Evolutionary conservation across 768 basidiomycete genomes (phyloP), one percentile per base, ranked within the genome.

Genomic region (Mycena kentingensis): DNA sequence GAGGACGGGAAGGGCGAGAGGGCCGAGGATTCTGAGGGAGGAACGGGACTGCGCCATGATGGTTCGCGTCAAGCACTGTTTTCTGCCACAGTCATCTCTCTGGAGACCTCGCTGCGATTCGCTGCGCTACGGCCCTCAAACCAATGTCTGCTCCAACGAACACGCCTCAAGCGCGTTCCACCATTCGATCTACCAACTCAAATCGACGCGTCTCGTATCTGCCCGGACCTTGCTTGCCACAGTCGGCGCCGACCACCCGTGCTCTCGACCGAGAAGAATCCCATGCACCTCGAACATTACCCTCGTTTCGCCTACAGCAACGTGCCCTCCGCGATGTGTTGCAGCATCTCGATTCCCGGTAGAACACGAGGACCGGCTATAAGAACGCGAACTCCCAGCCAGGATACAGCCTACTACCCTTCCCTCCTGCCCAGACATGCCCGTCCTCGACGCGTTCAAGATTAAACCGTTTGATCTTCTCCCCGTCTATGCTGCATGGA

Each of bases 391-490:
- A 7, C 24, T n/a, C n/a, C 24, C 16, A 11, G 10, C 39, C 49
- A 25, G 36, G n/a, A 19, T 15, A 36, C 38, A 29, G 19, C 21
- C 15, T 16, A 18, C 46, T 24, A 18, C 42, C 4, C 22, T 24
- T n/a, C 22, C 35, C 34, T 31, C 45, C 37, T 44, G 51, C 39
- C 63, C 48, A 24, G 81, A 37, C 22, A 42, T 42, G 41, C 19
- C 41, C 26, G 41, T 90, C 76, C 79, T 90, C 27, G 82, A 83
- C 63, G 86, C 85, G 49, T 90, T 91, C 80, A 89, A 87, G 71
- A 76, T 88, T 65, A 89, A 89, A 61, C 80, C 84, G 18, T 89
- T 84, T 64, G 81, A 90, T 73, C 80, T 90, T 57, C 80, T 83
- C 58, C 85, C 88, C 21, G 65, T 88, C 57, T 81, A 76, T 60